phyloP scores from a whole-genome alignment of 129 eudicot species.

The Artemisia tridentata region DNA sequence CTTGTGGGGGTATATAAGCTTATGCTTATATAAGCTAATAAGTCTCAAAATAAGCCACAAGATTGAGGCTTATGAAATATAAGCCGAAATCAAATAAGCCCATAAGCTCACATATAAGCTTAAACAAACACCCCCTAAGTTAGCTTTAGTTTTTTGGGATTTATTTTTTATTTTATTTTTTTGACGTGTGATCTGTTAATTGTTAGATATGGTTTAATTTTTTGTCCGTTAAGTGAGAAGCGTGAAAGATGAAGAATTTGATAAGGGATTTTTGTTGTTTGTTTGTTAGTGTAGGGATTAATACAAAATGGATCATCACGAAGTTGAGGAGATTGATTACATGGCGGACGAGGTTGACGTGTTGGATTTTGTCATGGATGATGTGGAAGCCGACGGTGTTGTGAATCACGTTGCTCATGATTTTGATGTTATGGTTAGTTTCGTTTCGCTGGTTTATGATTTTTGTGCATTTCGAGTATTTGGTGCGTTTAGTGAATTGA shows the following conservation, averaged over 20 bases:
- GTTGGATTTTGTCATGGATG: slow-evolving; percentile 49
- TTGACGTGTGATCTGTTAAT: no score
- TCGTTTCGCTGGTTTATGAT: neutral
- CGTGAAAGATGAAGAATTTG: neutral
- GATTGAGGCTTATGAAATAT: no score
- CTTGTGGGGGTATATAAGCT: no score
- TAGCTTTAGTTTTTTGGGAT: no score
- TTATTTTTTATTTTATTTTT: no score
- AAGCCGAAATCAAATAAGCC: no score
- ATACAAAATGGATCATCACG: slow-evolving; percentile 38
- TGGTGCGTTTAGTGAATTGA: neutral
- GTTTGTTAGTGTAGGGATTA: slow-evolving; percentile 24
- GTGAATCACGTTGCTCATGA: slow-evolving; percentile 48
- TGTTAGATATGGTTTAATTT: no score
- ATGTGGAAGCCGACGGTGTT: slow-evolving; percentile 41
- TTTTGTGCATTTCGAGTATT: neutral
- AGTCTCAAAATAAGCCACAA: no score
- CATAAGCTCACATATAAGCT: no score
- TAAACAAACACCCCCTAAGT: no score
- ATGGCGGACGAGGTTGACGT: slow-evolving; percentile 55
- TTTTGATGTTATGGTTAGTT: slow-evolving; percentile 58
- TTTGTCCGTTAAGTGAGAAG: no score
- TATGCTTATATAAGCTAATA: no score
- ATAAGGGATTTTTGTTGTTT: neutral
- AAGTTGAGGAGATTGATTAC: slow-evolving; percentile 45